Conservation (phyloP, 257 asterid species). For the Ligustrum vulgare region DNA sequence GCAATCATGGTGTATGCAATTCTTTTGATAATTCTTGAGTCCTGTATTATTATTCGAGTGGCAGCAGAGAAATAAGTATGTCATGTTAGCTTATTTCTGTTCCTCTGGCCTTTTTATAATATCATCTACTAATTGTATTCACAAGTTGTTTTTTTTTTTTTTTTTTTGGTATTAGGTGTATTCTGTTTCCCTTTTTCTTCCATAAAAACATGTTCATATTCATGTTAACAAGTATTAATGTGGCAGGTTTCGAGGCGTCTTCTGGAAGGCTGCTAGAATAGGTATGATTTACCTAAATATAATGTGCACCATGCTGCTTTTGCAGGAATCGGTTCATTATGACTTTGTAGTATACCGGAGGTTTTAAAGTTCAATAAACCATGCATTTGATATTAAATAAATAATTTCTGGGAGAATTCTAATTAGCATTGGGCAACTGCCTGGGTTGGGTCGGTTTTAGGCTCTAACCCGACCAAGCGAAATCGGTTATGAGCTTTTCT, state of each 20-base stretch:
- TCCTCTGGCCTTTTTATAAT: neutral
- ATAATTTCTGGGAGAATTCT: too few species aligned
- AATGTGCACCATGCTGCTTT: conserved; percentile 5
- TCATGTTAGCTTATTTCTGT: neutral
- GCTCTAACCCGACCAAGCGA: too few species aligned
- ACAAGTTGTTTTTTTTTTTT: too few species aligned
- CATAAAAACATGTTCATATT: neutral
- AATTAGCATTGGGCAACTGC: too few species aligned
- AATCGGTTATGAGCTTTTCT: too few species aligned
- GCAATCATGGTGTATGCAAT: neutral
- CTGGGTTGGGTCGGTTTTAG: too few species aligned
- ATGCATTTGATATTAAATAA: neutral
- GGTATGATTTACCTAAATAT: conserved; percentile 32
- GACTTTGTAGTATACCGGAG: neutral
- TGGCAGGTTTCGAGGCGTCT: conserved; percentile 60
- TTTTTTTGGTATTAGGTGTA: neutral
- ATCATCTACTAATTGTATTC: neutral
- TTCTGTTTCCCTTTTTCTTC: neutral
- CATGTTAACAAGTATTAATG: conserved; percentile 22
- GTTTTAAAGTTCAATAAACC: neutral
- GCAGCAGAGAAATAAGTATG: neutral
- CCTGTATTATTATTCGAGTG: neutral
- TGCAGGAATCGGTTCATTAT: conserved; percentile 18
- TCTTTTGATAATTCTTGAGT: neutral
- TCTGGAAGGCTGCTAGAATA: conserved; percentile 67